These are phyloP conservation scores for Hymenoscyphus salicellus DNA, from an alignment of 2,329 filamentous ascomycete genomes.

Conservation along the genomic window DNA sequence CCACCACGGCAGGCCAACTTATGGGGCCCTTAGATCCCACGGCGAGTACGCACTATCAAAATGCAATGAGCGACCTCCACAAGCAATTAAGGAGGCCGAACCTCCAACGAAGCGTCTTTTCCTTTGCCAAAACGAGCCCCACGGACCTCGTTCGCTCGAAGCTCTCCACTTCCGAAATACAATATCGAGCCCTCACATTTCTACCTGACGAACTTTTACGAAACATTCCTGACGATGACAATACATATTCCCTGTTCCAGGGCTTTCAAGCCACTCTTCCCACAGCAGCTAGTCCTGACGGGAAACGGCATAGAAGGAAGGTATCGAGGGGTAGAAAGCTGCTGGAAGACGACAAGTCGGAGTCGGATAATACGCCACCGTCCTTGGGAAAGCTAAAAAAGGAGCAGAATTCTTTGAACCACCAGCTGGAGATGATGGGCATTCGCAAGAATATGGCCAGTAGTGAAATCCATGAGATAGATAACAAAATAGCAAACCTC, in stretches of 20 bases:
- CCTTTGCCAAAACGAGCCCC: constrained; percentile 86
- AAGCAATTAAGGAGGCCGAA: constrained; percentile 80
- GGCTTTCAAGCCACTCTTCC: constrained; percentile 91
- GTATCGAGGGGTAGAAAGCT: constrained; percentile 74
- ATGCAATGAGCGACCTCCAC: constrained; percentile 83
- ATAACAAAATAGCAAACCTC: constrained; percentile 92
- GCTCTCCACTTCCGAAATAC: constrained; percentile 87
- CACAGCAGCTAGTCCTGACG: constrained; percentile 56
- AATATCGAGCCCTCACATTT: constrained; percentile 84
- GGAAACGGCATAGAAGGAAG: constrained; percentile 66
- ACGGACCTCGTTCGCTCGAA: constrained; percentile 89
- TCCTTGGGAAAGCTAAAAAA: constrained; percentile 72
- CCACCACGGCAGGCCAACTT: constrained; percentile 85
- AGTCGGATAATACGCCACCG: constrained; percentile 57
- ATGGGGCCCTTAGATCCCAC: constrained; percentile 66
- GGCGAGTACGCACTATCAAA: constrained; percentile 70
- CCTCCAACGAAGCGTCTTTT: constrained; percentile 86
- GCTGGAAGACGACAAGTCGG: constrained; percentile 60
- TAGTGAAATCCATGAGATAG: constrained; percentile 92
- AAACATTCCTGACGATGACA: constrained; percentile 84
- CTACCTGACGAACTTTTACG: constrained; percentile 84
- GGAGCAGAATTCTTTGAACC: constrained; percentile 75
- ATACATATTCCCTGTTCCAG: constrained; percentile 89
- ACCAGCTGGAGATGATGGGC: constrained; percentile 84
- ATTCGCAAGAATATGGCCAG: constrained; percentile 97